Conservation (phyloP, 805 yeast species). For the Starmerella lactis-condensi region DNA sequence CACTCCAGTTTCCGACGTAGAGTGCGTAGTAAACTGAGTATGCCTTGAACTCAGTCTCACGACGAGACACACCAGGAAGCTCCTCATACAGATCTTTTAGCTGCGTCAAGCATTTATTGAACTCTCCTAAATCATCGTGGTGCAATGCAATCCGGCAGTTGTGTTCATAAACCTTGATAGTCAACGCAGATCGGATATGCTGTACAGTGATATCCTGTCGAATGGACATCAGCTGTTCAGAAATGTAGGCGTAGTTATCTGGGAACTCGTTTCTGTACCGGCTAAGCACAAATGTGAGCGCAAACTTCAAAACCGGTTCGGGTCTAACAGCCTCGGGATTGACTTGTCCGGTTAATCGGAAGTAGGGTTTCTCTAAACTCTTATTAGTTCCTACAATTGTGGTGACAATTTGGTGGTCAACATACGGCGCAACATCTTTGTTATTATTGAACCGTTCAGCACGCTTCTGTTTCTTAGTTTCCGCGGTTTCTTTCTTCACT, state of each 20-base stretch:
- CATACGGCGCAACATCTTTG: constrained; percentile 4
- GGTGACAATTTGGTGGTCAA: constrained; percentile 7
- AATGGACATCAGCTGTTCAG: constrained; percentile 80
- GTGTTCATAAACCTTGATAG: constrained; percentile 62
- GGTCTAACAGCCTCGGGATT: constrained; percentile 76
- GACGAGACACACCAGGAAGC: background rate
- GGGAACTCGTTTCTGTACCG: constrained; percentile 32
- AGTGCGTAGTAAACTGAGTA: constrained; percentile 9
- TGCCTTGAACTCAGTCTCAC: constrained; percentile 7
- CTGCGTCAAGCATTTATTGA: constrained; percentile 84
- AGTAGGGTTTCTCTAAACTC: constrained; percentile 54
- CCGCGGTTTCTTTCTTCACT: background rate
- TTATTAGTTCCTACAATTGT: constrained; percentile 44
- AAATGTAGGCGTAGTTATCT: constrained; percentile 49
- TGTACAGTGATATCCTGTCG: constrained; percentile 91
- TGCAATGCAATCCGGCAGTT: constrained; percentile 78
- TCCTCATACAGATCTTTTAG: constrained; percentile 27
- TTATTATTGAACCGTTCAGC: constrained; percentile 2
- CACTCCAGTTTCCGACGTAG: constrained; percentile 7
- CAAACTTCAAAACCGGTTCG: constrained; percentile 35
- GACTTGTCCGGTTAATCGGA: constrained; percentile 80
- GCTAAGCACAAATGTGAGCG: constrained; percentile 40
- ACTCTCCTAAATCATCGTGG: constrained; percentile 76
- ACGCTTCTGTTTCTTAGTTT: background rate
- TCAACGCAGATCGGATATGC: constrained; percentile 57